Base-by-base conservation (phyloP, 2,329 filamentous ascomycete genomes). In the Hymenoscyphus occultus region DNA sequence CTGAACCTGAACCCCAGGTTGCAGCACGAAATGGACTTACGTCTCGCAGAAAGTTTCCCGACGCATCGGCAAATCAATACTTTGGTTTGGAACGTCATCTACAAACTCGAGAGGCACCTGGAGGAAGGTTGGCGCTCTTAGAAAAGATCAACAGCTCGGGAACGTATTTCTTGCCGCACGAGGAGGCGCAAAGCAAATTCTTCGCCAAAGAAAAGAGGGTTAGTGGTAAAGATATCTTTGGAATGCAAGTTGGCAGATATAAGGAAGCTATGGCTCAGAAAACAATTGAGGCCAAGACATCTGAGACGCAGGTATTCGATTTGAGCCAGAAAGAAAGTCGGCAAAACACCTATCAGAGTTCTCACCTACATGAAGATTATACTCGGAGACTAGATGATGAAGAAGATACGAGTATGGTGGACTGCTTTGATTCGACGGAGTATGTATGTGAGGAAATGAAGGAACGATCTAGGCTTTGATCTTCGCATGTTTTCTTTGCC, bases 11-110 rank as follows among this genome's bases (percentile, higher is more conserved):
- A 1, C 28, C 42, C 22, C 16, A 28, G 13, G 5, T 57, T 45
- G 60, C 63, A 6, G 48, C 59, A 13, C 42, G 28, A 35, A 12
- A 32, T n/a, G 56, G 39, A 14, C 39, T 60, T 12, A 66, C 63
- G 28, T 56, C 31, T 59, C 66, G 62, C 39, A 69, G 62, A 59
- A 72, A 67, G 35, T 19, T 74, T 9, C 72, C 70, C 35, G 73
- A 75, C 56, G 65, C 63, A 7, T 69, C 72, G 1, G 56, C 64
- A 6, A 74, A 71, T 9, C 67, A 72, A 14, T 75, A 75, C 57
- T 74, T 76, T 48, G 65, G 66, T 9, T 65, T 76, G 13, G 71
- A 74, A 42, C 68, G 66, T 2, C 70, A 74, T 59, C 61, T 74
- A 16, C 39, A 65, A 32, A 60, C 42, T 14, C 69, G 62, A 48